Evolutionary conservation across 345 rosid genomes (phyloP).

Genomic region (Angophora floribunda): DNA sequence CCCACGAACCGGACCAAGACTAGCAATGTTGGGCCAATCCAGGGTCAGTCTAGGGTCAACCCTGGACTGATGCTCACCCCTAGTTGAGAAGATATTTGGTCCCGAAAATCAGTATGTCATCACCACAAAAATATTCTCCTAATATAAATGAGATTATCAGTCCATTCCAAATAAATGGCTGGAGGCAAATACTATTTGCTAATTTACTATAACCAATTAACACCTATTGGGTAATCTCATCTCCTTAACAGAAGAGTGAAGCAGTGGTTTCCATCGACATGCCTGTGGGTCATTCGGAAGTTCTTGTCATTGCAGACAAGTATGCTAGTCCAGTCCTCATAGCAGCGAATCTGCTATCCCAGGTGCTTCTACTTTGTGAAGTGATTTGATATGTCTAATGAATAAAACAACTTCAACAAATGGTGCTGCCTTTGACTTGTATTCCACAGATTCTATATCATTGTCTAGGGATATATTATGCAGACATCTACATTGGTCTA

Average conservation of each 20-base stretch:
- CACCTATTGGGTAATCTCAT: neutral
- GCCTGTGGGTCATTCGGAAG: conserved; percentile 99
- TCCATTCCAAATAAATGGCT: neutral
- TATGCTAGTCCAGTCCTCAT: conserved; percentile 74
- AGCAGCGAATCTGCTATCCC: conserved; percentile 60
- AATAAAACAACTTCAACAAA: neutral
- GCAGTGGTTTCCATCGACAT: conserved; percentile 98
- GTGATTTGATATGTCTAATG: neutral
- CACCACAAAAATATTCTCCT: conserved; percentile 94
- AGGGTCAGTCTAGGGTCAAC: too few relatives aligned
- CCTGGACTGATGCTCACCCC: too few relatives aligned
- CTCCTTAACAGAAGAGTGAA: conserved; percentile 68
- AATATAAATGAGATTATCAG: conserved; percentile 14
- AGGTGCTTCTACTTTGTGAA: neutral
- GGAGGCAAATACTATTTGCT: neutral
- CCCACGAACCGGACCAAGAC: too few relatives aligned
- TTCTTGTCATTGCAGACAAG: conserved; percentile 79
- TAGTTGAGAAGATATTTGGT: conserved; percentile 83
- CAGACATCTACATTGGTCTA: neutral
- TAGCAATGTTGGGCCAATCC: too few relatives aligned
- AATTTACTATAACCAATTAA: neutral
- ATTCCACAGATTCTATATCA: neutral
- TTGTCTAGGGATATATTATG: neutral
- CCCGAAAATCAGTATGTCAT: conserved; percentile 97
- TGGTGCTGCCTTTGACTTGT: neutral